Evolutionary conservation across 75 land plant genomes (phyloP), one percentile per base, ranked within the genome.

Genomic region (Sequoiadendron giganteum): DNA sequence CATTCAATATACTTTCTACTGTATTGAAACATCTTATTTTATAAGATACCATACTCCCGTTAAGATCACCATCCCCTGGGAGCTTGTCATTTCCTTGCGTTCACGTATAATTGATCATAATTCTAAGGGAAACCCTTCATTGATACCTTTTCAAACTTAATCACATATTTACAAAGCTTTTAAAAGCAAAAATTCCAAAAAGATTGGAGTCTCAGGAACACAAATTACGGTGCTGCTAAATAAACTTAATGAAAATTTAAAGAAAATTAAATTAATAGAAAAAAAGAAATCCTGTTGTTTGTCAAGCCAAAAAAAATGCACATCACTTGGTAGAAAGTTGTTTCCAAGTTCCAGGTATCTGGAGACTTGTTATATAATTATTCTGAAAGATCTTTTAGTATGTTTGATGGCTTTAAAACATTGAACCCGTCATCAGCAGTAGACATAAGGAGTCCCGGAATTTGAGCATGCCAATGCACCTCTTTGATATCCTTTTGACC

Each of bases 401-500:
- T 49, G 86, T 95, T 95, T 16, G 92, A 82, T 54, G 98, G 99
- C 93, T 93, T 93, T 16, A 98, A 87, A 52, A 98, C 88, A 87
- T 98, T 98, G 47, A 98, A 98, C 28, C 98, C 98, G 90, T 98
- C 99, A 28, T 92, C 93, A 43, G 99, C 93, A 58, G 99, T 98
- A 6, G 99, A 95, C 16, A 98, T 84, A 3, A 98, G 48, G 92
- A 98, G 91, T 70, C 96, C 99, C 34, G 97, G 97, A 21, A 98
- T 95, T 93, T 98, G 98, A 32, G 92, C 70, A 89, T 98, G 98
- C 99, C 99, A 97, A 87, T 97, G 99, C 80, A 95, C 85, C 80
- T 97, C 99, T 89, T 97, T 97, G 91, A 97, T 89, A 88, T 96
- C 98, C 77, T 95, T 96, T 87, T 97, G 99, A 34, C 99, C 99